Evolutionary conservation across 2,329 filamentous ascomycete species (phyloP).

Genomic region (Apiospora pterosperma): DNA sequence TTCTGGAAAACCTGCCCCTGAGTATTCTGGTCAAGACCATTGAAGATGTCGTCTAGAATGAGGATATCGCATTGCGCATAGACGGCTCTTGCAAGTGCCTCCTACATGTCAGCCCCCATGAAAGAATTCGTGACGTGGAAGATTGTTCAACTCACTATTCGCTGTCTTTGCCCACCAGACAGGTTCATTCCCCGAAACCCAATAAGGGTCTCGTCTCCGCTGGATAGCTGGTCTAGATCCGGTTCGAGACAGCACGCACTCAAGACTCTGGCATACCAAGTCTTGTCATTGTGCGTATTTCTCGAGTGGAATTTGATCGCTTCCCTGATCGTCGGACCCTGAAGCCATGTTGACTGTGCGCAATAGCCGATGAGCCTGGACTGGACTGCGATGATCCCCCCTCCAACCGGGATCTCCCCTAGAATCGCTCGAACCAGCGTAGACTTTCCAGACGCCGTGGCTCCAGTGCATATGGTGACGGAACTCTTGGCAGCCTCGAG

Average conservation of each 20-base stretch:
- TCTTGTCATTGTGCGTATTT: conserved; percentile 10
- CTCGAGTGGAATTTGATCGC: conserved; percentile 19
- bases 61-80: conserved; percentile 25
- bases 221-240: conserved; percentile 17
- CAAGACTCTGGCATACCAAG: conserved; percentile 30
- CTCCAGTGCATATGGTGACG: conserved; percentile 20
- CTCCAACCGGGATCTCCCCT: conserved; percentile 13
- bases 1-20: conserved; percentile 25
- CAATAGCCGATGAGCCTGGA: conserved; percentile 31
- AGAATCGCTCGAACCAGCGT: conserved; percentile 18
- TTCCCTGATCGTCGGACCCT: conserved; percentile 28
- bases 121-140: not conserved
- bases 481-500: too few species aligned
- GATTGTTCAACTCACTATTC: conserved; percentile 21
- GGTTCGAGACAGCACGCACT: conserved; percentile 19
- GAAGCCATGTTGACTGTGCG: conserved; percentile 35
- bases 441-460: conserved; percentile 26
- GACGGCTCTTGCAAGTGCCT: conserved; percentile 35
- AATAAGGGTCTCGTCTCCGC: conserved; percentile 18
- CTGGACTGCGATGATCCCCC: conserved; percentile 23
- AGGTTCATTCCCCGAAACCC: conserved; percentile 21
- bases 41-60: conserved; percentile 34
- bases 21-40: conserved; percentile 32
- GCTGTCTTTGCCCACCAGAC: conserved; percentile 27
- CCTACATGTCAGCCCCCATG: not conserved